phyloP scores from a whole-genome alignment of 225 moss, liverwort and hornwort species.

The Climacium dendroides region DNA sequence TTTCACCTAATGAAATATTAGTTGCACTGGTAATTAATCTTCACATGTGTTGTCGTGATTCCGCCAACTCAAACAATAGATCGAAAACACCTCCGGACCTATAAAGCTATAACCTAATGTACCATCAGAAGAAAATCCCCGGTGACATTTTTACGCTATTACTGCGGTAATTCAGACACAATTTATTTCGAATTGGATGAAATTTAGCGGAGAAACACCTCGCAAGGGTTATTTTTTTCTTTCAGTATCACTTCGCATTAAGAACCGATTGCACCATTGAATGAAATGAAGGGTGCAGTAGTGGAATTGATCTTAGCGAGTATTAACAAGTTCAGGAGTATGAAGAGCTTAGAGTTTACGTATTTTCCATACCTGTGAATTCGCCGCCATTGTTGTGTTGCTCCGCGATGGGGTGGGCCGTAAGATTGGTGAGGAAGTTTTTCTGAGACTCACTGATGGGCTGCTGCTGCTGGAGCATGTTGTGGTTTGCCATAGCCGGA shows the following conservation, averaged over 20 bases:
- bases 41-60: not conserved
- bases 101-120: not conserved
- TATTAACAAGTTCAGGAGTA: not conserved
- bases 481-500: not conserved
- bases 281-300: not conserved
- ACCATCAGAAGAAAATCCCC: not conserved
- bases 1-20: not conserved
- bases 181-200: not conserved
- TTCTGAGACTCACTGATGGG: not conserved
- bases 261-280: not conserved
- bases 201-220: not conserved
- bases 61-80: not conserved
- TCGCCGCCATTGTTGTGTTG: not conserved
- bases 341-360: not conserved
- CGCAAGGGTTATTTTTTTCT: not conserved
- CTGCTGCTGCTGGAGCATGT: not conserved
- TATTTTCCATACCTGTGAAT: not conserved
- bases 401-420: not conserved
- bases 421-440: slow-evolving; percentile 11
- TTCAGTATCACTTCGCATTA: not conserved
- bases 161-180: not conserved
- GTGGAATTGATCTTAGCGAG: not conserved
- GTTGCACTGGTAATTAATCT: too few species aligned
- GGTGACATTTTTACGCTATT: not conserved
- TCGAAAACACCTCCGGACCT: not conserved